Evolutionary conservation across 2,329 filamentous ascomycete genomes (phyloP), one percentile per base, ranked within the genome.

Genomic region (Dactylellina cionopaga): DNA sequence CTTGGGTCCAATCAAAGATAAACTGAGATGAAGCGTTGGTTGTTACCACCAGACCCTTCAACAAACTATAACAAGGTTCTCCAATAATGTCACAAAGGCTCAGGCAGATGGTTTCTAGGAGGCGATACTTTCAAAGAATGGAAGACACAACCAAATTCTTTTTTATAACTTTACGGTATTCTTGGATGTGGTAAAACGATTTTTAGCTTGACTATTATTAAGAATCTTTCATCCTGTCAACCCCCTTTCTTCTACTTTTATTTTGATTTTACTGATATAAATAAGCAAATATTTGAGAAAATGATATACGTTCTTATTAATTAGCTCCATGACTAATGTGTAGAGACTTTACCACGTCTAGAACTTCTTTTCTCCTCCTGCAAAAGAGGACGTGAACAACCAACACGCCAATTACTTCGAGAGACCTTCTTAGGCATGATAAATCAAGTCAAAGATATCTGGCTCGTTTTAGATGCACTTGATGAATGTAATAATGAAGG

Each of bases 101-200:
- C 81, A 1, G 79, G 81, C 0, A 52, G 75, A 5, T 82, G 81
- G 80, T 64, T 82, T 5, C 74, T 82, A 3, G 13, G 78, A 13
- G 71, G 75, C 13, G 27, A 69, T 4, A 17, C 62, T 3, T 82
- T 79, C 58, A 10, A 11, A 0, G 41, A 41, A 11, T 82, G 80
- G 81, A 81, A 78, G 63, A 71, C 31, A 0, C 37, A 46, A 10
- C 27, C 52, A 13, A 75, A 75, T 11, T 80, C 79, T 5, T 77
- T 77, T 58, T 63, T 82, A 0, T 83, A 80, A 80, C 77, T 82
- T 4, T 62, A 81, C 73, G 80, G 81, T 1, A 81, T 81, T 22
- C 78, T 80, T 19, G 81, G 81, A 35, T 83, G 81, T 54, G 81
- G 82, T 9, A 83, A 83, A 69, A 82, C 80, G 0, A 76, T 82